These are phyloP conservation scores for Blastocystis sp. DNA, from an alignment of 352 stramenopile genomes.

Conservation along the genomic window DNA sequence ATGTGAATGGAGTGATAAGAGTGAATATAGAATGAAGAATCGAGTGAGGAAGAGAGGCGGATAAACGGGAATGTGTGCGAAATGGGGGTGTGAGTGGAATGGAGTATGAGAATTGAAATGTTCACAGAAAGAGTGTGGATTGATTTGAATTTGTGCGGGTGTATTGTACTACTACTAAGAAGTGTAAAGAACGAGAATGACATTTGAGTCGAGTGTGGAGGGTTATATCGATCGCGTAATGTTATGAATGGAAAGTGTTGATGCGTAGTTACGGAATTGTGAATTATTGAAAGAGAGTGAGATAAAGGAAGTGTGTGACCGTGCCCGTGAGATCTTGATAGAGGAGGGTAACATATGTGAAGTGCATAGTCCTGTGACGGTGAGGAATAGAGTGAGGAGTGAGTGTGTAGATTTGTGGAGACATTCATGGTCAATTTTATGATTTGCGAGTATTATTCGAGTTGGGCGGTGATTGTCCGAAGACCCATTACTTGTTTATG, in stretches of 20 bases:
- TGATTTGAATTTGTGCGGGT: too few relatives aligned
- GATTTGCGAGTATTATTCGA: constrained; percentile 93
- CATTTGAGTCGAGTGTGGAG: background rate
- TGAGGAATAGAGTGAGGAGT: constrained; percentile 74
- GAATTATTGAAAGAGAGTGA: constrained; percentile 97
- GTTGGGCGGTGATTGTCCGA: constrained; percentile 91
- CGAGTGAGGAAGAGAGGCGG: background rate
- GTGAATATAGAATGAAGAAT: background rate
- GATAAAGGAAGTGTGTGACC: constrained; percentile 93
- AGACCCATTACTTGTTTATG: constrained; percentile 99
- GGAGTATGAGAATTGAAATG: background rate
- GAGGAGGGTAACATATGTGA: constrained; percentile 98
- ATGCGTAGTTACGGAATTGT: constrained; percentile 75
- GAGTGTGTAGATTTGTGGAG: constrained; percentile 88
- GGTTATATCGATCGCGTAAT: background rate
- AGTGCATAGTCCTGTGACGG: constrained; percentile 94
- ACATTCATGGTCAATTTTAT: constrained; percentile 99
- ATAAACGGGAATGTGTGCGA: background rate
- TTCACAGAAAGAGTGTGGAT: background rate
- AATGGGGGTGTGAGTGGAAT: background rate
- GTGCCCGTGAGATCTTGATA: constrained; percentile 94
- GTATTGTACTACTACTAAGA: too few relatives aligned
- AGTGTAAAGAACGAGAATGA: too few relatives aligned
- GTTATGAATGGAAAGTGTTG: background rate
- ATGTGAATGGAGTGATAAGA: background rate